Evolutionary conservation across 2,329 filamentous ascomycete genomes (phyloP).

Genomic region (Colletotrichum shisoi): DNA sequence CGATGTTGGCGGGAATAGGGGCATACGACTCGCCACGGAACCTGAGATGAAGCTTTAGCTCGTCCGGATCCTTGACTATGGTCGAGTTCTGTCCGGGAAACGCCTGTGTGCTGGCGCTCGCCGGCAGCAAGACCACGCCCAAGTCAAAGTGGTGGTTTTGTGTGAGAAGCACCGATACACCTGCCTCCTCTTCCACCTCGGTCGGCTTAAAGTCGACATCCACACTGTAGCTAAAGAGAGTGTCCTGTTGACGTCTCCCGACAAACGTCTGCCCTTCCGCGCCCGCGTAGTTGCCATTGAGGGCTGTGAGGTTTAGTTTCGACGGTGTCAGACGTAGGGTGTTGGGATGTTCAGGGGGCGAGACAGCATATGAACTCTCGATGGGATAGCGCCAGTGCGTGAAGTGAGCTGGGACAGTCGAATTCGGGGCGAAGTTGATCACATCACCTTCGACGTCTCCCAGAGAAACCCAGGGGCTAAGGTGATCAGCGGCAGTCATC

Average conservation of each 20-base stretch:
- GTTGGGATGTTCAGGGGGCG: slow-evolving; percentile 52
- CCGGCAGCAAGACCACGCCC: slow-evolving; percentile 45
- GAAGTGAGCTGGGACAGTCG: slow-evolving; percentile 60
- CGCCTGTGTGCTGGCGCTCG: slow-evolving; percentile 12
- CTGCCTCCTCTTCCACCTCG: slow-evolving; percentile 57
- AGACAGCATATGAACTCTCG: slow-evolving; percentile 55
- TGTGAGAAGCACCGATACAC: slow-evolving; percentile 62
- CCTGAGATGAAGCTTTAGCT: slow-evolving; percentile 52
- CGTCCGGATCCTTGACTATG: slow-evolving; percentile 8
- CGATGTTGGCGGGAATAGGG: slow-evolving; percentile 49
- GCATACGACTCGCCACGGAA: slow-evolving; percentile 56
- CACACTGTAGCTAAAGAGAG: slow-evolving; percentile 60
- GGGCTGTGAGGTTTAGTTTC: slow-evolving; percentile 61
- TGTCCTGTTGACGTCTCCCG: slow-evolving; percentile 62
- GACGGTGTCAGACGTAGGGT: slow-evolving; percentile 59
- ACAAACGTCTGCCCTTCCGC: slow-evolving; percentile 55
- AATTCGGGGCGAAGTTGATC: slow-evolving; percentile 56
- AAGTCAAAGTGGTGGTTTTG: slow-evolving; percentile 63
- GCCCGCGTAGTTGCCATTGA: slow-evolving; percentile 54
- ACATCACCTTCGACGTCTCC: slow-evolving; percentile 50
- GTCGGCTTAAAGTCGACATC: slow-evolving; percentile 55
- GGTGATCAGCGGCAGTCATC: not conserved
- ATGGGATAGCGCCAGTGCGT: slow-evolving; percentile 64
- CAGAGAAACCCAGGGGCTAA: slow-evolving; percentile 44
- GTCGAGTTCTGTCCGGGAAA: slow-evolving; percentile 18